These are phyloP conservation scores for Capsicum rhomboideum DNA, from an alignment of 257 asterid species.

Conservation along the genomic window DNA sequence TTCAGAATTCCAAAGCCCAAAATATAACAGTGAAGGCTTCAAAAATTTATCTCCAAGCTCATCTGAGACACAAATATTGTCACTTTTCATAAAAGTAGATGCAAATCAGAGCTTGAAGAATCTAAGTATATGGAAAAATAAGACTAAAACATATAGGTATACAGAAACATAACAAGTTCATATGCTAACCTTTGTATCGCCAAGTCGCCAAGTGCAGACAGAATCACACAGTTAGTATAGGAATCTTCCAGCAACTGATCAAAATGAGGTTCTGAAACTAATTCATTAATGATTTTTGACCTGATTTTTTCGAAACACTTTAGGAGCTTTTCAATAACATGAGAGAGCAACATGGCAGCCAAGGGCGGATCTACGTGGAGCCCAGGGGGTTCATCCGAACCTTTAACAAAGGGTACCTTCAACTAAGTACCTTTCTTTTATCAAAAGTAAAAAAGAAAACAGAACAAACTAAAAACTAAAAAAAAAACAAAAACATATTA, in stretches of 20 bases:
- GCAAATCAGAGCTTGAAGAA: not conserved
- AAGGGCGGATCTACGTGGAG: no score
- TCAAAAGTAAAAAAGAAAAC: not conserved
- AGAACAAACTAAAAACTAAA: not conserved
- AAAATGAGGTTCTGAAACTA: conserved; percentile 21
- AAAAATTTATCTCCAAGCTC: not conserved
- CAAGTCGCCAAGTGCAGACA: conserved; percentile 37
- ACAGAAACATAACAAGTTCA: not conserved
- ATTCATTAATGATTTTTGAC: conserved; percentile 18
- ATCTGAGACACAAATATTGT: not conserved
- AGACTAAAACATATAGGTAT: not conserved
- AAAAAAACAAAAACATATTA: not conserved
- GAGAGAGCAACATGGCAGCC: conserved; percentile 19
- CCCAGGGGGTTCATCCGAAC: no score
- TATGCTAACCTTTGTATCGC: conserved; percentile 23
- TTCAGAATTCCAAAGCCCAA: not conserved
- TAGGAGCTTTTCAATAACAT: conserved; percentile 35
- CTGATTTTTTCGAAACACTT: conserved; percentile 17
- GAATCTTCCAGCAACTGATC: conserved; percentile 33
- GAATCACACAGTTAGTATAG: conserved; percentile 36
- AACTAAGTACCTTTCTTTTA: not conserved
- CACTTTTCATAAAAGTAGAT: no score
- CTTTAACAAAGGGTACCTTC: no score
- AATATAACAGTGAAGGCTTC: not conserved
- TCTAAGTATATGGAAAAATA: not conserved